Conservation (phyloP, 2,329 filamentous ascomycete species). For the Tolypocladium pustulatum region DNA sequence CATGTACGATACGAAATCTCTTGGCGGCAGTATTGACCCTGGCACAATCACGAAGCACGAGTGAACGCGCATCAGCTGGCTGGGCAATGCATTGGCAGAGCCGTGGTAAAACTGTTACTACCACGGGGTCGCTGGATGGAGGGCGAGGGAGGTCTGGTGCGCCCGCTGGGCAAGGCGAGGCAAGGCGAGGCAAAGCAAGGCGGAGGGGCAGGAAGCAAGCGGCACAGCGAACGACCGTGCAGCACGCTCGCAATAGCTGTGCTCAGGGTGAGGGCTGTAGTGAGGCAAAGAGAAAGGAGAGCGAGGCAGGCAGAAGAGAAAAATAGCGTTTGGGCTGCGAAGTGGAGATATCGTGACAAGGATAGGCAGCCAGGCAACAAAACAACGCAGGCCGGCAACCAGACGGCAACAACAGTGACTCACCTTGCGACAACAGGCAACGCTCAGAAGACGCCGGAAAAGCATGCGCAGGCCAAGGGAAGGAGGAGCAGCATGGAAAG, state of each 20-base stretch:
- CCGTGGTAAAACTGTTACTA: too few relatives aligned
- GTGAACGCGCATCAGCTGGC: background rate
- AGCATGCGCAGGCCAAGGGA: background rate
- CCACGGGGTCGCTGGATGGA: background rate
- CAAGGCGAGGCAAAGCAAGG: background rate
- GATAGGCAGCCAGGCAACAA: constrained; percentile 3
- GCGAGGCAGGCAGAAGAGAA: background rate
- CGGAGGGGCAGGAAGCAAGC: background rate
- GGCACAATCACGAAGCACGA: constrained; percentile 1
- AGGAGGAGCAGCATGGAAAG: background rate
- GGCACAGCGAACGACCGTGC: background rate
- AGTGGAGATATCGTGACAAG: constrained; percentile 1
- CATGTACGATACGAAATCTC: background rate
- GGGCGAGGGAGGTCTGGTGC: background rate
- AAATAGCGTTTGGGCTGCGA: constrained; percentile 1
- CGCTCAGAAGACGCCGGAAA: background rate
- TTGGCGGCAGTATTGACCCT: background rate
- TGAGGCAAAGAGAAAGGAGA: background rate
- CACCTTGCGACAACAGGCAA: constrained; percentile 2
- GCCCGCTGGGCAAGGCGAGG: background rate
- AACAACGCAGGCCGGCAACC: constrained; percentile 1
- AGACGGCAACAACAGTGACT: constrained; percentile 6
- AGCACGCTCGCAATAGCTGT: background rate
- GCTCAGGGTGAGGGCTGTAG: background rate
- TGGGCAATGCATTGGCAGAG: background rate